These are phyloP conservation scores for Medicago lupulina DNA, from an alignment of 306 rosid genomes.

Conservation along the genomic window DNA sequence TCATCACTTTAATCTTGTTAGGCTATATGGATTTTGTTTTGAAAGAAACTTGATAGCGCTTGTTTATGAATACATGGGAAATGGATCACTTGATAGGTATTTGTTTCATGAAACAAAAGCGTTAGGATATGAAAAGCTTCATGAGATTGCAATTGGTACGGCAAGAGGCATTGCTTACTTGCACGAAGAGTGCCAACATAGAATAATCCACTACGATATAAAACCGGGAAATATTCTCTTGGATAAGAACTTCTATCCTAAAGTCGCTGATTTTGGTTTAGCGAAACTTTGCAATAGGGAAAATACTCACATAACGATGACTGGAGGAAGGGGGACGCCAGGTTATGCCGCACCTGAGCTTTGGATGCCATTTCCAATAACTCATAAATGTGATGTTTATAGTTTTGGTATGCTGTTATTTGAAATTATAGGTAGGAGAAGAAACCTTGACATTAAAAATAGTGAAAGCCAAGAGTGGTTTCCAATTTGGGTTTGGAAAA, in stretches of 20 bases:
- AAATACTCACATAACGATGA: slow-evolving; percentile 14
- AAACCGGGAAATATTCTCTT: slow-evolving; percentile 5
- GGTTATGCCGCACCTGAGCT: slow-evolving; percentile 9
- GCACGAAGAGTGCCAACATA: neutral
- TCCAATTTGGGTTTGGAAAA: slow-evolving; percentile 16
- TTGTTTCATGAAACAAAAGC: slow-evolving; percentile 29
- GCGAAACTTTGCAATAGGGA: neutral
- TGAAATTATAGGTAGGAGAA: slow-evolving; percentile 10
- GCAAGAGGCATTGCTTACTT: neutral
- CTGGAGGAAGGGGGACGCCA: neutral
- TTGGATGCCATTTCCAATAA: slow-evolving; percentile 15
- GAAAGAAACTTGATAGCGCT: slow-evolving; percentile 47
- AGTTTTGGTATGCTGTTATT: slow-evolving; percentile 11
- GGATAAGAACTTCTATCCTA: neutral
- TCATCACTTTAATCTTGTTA: slow-evolving; percentile 53
- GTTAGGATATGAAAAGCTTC: neutral
- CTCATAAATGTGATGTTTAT: slow-evolving; percentile 9
- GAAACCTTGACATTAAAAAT: neutral
- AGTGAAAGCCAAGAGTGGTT: slow-evolving; percentile 8
- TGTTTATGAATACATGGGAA: slow-evolving; percentile 51
- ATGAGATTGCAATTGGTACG: neutral
- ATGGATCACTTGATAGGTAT: slow-evolving; percentile 52
- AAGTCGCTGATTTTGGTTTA: slow-evolving; percentile 27
- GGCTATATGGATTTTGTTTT: slow-evolving; percentile 49
- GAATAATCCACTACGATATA: slow-evolving; percentile 9